These are phyloP conservation scores for Gnomoniopsis sp. DNA, from an alignment of 2,329 filamentous ascomycete species.

Conservation along the genomic window DNA sequence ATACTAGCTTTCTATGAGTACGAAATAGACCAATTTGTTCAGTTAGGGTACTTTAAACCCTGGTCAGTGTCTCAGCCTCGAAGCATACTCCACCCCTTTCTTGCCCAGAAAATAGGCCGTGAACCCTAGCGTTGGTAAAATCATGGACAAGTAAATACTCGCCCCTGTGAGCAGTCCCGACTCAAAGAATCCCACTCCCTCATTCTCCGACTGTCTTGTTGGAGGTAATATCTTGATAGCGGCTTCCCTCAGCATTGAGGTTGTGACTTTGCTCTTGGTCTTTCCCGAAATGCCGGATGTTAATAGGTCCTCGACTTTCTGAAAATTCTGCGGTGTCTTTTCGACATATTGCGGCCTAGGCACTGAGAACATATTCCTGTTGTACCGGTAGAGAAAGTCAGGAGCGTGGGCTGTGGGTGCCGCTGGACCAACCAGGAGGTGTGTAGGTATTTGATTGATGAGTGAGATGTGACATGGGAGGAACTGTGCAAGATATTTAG, in stretches of 20 bases:
- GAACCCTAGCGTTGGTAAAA: conserved; percentile 21
- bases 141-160: conserved; percentile 23
- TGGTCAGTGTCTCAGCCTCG: not conserved
- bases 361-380: conserved; percentile 38
- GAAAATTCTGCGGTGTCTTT: conserved; percentile 17
- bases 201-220: conserved; percentile 29
- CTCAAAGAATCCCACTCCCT: conserved; percentile 44
- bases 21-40: no score
- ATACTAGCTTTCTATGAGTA: no score
- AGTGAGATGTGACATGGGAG: conserved; percentile 46
- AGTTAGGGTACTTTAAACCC: not conserved
- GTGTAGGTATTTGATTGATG: conserved; percentile 54
- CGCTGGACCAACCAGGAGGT: conserved; percentile 45
- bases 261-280: conserved; percentile 16
- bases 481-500: conserved; percentile 60
- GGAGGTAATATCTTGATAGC: conserved; percentile 28
- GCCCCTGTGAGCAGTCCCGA: conserved; percentile 40
- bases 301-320: conserved; percentile 20
- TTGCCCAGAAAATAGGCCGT: conserved; percentile 18
- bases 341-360: conserved; percentile 40
- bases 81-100: conserved; percentile 14
- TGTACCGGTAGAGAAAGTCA: conserved; percentile 35
- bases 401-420: conserved; percentile 28
- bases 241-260: conserved; percentile 17
- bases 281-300: conserved; percentile 14